Evolutionary conservation across 108 stramenopile genomes (phyloP), one percentile per base, ranked within the genome.

Genomic region (Nitzschia inconspicua): DNA sequence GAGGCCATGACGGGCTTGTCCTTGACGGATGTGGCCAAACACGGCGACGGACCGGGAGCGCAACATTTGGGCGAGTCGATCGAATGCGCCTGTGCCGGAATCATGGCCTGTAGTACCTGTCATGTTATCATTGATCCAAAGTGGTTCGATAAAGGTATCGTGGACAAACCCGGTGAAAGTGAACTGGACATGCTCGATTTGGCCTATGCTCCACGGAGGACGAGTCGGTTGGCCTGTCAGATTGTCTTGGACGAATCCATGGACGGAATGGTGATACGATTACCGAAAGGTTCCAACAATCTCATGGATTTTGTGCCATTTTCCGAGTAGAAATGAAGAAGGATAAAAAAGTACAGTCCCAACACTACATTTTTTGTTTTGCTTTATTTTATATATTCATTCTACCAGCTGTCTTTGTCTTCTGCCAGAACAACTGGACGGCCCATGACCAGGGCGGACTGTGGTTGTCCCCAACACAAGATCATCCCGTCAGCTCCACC

Each of bases 111-210:
- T 58, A 86, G 83, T 13, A 86, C 88, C 23, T 89, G 88, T 53
- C 88, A 89, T 63, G 68, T 70, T 7, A 72, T 86, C 11, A 35
- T 54, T 4, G 37, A 82, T 60, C 60, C 74, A 1, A 72, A 84
- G 29, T 82, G 77, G 78, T 77, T 68, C 42, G 66, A 74, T 43
- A 78, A 78, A 44, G n/a, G n/a, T n/a, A n/a, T n/a, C n/a, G 53
- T 86, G 8, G 77, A 71, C 2, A 35, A 61, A 27, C 84, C 84
- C 0, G 19, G 19, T 1, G 83, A 85, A 57, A 73, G 72, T 16
- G 88, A 89, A 44, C 55, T 48, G 44, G 88, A 89, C 60, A 89
- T 89, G 88, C 40, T 89, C 8, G 88, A 89, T 66, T 65, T 89
- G 30, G 82, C 88, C 8, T 85, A 74, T 54, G 52, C 66, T 11